phyloP scores from a whole-genome alignment of 2,329 filamentous ascomycete species.

The Ceratocystis cubensis region DNA sequence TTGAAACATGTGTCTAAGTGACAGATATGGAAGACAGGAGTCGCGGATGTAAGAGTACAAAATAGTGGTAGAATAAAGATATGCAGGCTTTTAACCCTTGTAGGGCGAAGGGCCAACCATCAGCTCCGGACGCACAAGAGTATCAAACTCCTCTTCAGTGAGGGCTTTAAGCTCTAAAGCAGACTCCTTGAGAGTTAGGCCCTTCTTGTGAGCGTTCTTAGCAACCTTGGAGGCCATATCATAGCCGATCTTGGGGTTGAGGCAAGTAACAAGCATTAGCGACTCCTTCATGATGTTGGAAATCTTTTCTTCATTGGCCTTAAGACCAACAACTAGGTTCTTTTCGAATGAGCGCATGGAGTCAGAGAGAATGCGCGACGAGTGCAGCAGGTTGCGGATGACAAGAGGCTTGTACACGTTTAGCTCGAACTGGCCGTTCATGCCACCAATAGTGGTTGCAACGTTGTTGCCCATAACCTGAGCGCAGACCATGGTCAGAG shows the following conservation, averaged over 20 bases:
- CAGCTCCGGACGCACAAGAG: slow-evolving; percentile 78
- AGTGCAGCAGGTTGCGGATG: slow-evolving; percentile 91
- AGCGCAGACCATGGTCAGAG: slow-evolving; percentile 91
- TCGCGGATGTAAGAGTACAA: slow-evolving; percentile 10
- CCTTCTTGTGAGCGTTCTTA: slow-evolving; percentile 99
- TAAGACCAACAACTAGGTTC: slow-evolving; percentile 75
- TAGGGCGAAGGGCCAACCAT: slow-evolving; percentile 74
- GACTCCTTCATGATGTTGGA: slow-evolving; percentile 82
- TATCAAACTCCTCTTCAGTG: slow-evolving; percentile 79
- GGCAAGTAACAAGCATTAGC: slow-evolving; percentile 96
- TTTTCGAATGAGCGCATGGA: slow-evolving; percentile 92
- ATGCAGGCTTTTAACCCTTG: slow-evolving; percentile 33
- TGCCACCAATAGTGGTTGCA: slow-evolving; percentile 82
- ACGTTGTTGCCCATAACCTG: slow-evolving; percentile 98
- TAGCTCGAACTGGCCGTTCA: slow-evolving; percentile 96
- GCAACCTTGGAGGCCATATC: slow-evolving; percentile 95
- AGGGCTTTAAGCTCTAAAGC: slow-evolving; percentile 87
- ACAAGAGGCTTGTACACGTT: slow-evolving; percentile 98
- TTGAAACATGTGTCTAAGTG: slow-evolving; percentile 6
- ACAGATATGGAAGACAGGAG: background rate
- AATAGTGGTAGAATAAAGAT: slow-evolving; percentile 1
- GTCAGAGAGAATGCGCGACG: slow-evolving; percentile 73
- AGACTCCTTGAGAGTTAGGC: slow-evolving; percentile 80
- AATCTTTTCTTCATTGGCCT: slow-evolving; percentile 92
- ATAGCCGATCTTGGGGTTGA: slow-evolving; percentile 95